Evolutionary conservation across 2,329 filamentous ascomycete species (phyloP), one percentile per base, ranked within the genome.

Genomic region (Penicillium sp.): DNA sequence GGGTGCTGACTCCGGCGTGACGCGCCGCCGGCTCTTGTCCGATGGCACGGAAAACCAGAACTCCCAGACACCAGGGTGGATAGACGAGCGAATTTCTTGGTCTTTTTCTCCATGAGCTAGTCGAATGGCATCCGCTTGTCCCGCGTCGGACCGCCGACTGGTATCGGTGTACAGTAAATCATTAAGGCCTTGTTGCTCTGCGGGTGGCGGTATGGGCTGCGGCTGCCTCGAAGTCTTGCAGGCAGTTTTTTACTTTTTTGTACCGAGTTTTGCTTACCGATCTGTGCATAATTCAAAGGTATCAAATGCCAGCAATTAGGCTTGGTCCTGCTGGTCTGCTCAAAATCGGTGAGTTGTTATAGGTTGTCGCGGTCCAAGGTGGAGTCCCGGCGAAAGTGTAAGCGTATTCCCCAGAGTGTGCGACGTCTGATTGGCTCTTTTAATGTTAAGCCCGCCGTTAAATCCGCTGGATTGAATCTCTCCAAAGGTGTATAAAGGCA

Each of bases 1-100:
- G 67, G 64, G n/a, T 4, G 72, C 68, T n/a, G 69, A 76, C 55
- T 10, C 74, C 58, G 2, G 75, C 74, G 60, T 77, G 74, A n/a
- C 71, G 56, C 2, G 77, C 65, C 4, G 74, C 72, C 0, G 73
- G 70, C 45, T 76, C 74, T 9, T 61, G 61, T 2, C 55, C 51
- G 44, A 69, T 69, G 3, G 72, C 71, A 46, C 75, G 73, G 5
- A 76, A 54, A 5, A 78, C 61, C 8, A 75, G 54, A 3, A 51
- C 65, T 68, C 63, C 75, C 74, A 77, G 51, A 76, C 75, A 1
- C 58, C 64, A 1, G 67, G 8, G 50, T 28, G 50, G 72, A 73
- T 1, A 65, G 45, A 2, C 71, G 72, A 0, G 73, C 65, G 3
- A 78, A 62, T 43, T 73, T 72, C 33, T 45, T 51, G 2, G 57